These are phyloP conservation scores for Thelonectria rubi DNA, from an alignment of 2,329 filamentous ascomycete genomes.

Conservation along the genomic window DNA sequence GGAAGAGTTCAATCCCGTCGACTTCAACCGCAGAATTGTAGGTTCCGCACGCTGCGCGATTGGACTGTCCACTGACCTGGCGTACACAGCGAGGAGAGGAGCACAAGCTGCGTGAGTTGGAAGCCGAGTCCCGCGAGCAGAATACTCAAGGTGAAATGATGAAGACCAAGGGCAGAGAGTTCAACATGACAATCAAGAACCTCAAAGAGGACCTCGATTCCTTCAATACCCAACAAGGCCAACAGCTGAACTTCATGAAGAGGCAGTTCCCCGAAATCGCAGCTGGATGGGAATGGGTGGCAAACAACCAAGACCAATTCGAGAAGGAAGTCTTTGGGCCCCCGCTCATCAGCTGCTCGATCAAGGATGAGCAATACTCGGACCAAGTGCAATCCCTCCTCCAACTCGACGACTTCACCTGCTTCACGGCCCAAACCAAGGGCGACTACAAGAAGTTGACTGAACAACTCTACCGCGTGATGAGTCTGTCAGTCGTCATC, in stretches of 20 bases:
- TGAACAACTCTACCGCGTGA: constrained; percentile 66
- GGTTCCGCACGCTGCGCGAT: constrained; percentile 44
- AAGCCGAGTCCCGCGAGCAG: constrained; percentile 52
- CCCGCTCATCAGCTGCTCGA: constrained; percentile 79
- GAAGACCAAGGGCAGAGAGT: constrained; percentile 51
- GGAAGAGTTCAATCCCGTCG: constrained; percentile 71
- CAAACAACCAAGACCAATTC: constrained; percentile 74
- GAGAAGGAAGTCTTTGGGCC: constrained; percentile 82
- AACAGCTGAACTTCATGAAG: constrained; percentile 73
- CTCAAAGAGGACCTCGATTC: constrained; percentile 61
- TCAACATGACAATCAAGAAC: constrained; percentile 51
- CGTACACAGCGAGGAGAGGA: constrained; percentile 66
- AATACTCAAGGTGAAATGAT: constrained; percentile 53
- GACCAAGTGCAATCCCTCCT: constrained; percentile 64
- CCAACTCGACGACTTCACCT: constrained; percentile 62
- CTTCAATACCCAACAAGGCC: constrained; percentile 79
- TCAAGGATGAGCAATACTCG: constrained; percentile 76
- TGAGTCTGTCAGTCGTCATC: constrained; percentile 77
- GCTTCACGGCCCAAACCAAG: constrained; percentile 79
- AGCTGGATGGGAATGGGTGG: constrained; percentile 83
- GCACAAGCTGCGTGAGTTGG: constrained; percentile 62
- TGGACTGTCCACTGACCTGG: constrained; percentile 37
- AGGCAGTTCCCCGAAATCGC: constrained; percentile 70
- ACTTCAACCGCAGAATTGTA: constrained; percentile 79
- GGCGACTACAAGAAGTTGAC: constrained; percentile 80